These are phyloP conservation scores for Diaporthe vaccinii DNA, from an alignment of 2,329 filamentous ascomycete genomes.

Conservation along the genomic window DNA sequence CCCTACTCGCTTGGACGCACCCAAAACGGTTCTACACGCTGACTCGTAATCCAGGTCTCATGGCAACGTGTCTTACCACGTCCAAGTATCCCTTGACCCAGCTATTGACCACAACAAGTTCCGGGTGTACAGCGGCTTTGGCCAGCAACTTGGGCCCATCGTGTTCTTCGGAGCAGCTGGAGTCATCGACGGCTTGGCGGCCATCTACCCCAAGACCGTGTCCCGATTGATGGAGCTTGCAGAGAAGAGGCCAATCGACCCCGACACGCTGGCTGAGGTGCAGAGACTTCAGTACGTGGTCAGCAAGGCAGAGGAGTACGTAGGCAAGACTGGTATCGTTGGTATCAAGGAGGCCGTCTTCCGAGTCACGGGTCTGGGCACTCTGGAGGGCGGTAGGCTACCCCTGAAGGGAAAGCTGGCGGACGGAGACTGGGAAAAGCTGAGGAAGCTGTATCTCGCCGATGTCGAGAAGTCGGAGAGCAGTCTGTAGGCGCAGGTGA, in stretches of 20 bases:
- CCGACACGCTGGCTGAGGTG: constrained; percentile 62
- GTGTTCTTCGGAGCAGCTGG: constrained; percentile 74
- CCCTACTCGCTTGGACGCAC: neutral
- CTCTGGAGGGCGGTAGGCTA: constrained; percentile 69
- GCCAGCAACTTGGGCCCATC: constrained; percentile 75
- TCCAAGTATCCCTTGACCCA: constrained; percentile 72
- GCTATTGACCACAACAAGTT: constrained; percentile 72
- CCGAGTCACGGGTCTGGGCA: constrained; percentile 69
- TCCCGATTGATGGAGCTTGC: constrained; percentile 67
- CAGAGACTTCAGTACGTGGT: constrained; percentile 72
- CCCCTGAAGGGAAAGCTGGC: constrained; percentile 70
- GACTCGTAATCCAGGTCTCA: constrained; percentile 59
- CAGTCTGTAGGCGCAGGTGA: constrained; percentile 16
- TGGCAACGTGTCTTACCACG: constrained; percentile 74
- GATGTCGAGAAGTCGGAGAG: constrained; percentile 47
- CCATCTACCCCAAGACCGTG: constrained; percentile 74
- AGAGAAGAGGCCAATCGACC: constrained; percentile 46
- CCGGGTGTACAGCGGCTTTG: constrained; percentile 74
- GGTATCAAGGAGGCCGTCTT: constrained; percentile 75
- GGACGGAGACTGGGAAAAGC: constrained; percentile 68
- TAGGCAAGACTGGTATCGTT: constrained; percentile 71
- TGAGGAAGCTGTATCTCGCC: constrained; percentile 53
- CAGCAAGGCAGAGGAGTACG: constrained; percentile 72
- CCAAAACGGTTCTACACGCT: neutral
- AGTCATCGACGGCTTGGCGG: constrained; percentile 76